phyloP scores from a whole-genome alignment of 2,329 filamentous ascomycete species.

The Ceratocystiopsis minuta region DNA sequence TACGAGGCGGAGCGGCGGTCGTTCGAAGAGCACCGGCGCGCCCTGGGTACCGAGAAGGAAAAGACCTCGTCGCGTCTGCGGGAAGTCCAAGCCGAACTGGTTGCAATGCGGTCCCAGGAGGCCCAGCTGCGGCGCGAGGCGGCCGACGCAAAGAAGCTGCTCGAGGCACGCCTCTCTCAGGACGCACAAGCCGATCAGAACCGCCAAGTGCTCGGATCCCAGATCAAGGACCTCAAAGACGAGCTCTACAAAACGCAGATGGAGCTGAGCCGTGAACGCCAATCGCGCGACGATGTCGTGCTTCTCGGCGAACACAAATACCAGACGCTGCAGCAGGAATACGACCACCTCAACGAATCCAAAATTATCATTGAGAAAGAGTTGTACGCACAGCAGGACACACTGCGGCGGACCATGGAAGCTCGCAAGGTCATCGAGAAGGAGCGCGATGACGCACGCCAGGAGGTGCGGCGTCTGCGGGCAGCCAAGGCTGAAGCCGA shows the following conservation, averaged over 20 bases:
- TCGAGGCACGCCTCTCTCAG: conserved; percentile 78
- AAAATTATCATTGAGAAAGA: conserved; percentile 98
- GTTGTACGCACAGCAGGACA: conserved; percentile 88
- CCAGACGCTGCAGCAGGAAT: conserved; percentile 66
- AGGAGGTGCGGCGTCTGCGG: conserved; percentile 65
- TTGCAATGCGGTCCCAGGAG: conserved; percentile 72
- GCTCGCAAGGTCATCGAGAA: conserved; percentile 63
- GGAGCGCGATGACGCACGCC: conserved; percentile 76
- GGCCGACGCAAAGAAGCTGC: conserved; percentile 66
- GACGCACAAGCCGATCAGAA: conserved; percentile 72
- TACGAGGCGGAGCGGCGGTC: conserved; percentile 62
- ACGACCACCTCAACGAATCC: conserved; percentile 69
- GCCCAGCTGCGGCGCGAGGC: conserved; percentile 74
- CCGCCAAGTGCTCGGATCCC: conserved; percentile 64
- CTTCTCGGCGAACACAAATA: conserved; percentile 82
- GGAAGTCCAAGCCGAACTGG: conserved; percentile 73
- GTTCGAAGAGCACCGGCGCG: conserved; percentile 62
- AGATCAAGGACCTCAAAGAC: conserved; percentile 72
- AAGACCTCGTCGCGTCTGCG: conserved; percentile 58
- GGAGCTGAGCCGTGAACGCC: conserved; percentile 76
- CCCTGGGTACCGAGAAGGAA: conserved; percentile 58
- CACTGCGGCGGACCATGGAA: conserved; percentile 69
- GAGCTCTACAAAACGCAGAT: conserved; percentile 73
- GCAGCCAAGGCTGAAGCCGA: conserved; percentile 73
- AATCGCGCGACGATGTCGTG: conserved; percentile 86